Conservation (phyloP, 176 grass and related monocot species). For the Pontederia paniculata region DNA sequence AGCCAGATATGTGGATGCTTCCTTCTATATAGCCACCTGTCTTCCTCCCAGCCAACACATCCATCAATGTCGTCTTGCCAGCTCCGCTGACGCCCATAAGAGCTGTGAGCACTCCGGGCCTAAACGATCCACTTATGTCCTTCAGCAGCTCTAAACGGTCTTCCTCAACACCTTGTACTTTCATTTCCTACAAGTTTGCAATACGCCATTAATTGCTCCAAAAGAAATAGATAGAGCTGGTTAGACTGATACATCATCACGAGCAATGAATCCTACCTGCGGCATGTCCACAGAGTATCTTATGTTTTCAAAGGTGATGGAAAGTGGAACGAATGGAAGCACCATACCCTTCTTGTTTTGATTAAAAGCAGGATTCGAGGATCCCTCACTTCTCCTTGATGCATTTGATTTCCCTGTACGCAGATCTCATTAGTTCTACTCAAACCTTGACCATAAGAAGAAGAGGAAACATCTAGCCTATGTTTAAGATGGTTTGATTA, state of each 20-base stretch:
- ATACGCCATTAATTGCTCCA: background rate
- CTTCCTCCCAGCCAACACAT: conserved; percentile 52
- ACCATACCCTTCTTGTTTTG: conserved; percentile 52
- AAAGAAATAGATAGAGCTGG: background rate
- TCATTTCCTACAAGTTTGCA: conserved; percentile 43
- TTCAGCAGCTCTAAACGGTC: conserved; percentile 42
- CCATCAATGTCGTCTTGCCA: conserved; percentile 58
- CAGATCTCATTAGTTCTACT: background rate
- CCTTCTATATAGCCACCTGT: conserved; percentile 53
- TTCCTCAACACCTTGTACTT: conserved; percentile 50
- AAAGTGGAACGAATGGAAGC: conserved; percentile 41
- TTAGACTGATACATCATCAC: background rate
- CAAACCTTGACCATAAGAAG: conserved; percentile 1
- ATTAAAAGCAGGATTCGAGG: background rate
- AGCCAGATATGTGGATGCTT: conserved; percentile 45
- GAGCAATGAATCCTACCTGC: conserved; percentile 16
- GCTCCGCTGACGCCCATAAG: conserved; percentile 53
- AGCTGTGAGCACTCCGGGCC: conserved; percentile 43
- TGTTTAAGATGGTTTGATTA: conserved; percentile 8
- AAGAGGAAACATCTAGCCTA: conserved; percentile 1
- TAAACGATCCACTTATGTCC: conserved; percentile 43
- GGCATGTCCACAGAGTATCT: conserved; percentile 67
- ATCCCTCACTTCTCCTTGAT: conserved; percentile 24
- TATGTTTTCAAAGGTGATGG: conserved; percentile 47
- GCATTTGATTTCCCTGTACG: background rate